Conservation (phyloP, 164 flowering plant genomes). For the Sedum album region DNA sequence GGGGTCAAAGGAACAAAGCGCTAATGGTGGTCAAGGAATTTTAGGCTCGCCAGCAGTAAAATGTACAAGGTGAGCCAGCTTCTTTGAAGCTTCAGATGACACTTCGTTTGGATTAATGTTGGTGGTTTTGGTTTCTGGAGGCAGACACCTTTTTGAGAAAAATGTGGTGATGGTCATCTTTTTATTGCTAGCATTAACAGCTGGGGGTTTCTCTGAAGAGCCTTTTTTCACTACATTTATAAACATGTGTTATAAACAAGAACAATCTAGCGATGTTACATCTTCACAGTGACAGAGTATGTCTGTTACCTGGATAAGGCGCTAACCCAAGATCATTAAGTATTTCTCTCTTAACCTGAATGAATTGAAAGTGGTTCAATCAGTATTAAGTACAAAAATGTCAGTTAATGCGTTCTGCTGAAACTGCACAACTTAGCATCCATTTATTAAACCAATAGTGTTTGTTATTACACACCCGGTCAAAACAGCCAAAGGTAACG, state of each 20-base stretch:
- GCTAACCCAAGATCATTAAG: slow-evolving; percentile 54
- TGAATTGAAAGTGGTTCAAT: not conserved
- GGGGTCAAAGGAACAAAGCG: too few species aligned
- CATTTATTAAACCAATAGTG: too few species aligned
- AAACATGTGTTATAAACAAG: not conserved
- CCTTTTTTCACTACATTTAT: not conserved
- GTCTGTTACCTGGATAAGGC: slow-evolving; percentile 48
- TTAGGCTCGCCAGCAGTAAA: not conserved
- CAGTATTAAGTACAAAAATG: not conserved
- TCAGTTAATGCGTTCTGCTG: not conserved
- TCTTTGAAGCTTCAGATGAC: slow-evolving; percentile 25
- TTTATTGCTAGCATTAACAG: slow-evolving; percentile 26
- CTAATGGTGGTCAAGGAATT: not conserved
- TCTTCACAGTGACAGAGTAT: not conserved
- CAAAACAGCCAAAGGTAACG: not conserved
- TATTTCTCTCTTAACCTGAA: slow-evolving; percentile 79
- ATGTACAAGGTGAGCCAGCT: not conserved
- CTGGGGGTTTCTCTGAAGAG: slow-evolving; percentile 10
- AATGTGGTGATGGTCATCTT: slow-evolving; percentile 51
- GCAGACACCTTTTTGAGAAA: slow-evolving; percentile 75
- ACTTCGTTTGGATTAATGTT: slow-evolving; percentile 20
- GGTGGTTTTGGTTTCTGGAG: slow-evolving; percentile 27
- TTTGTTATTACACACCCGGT: not conserved
- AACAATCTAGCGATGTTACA: not conserved
- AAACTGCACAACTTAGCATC: not conserved